A percentile compares a stretch with the other conserved stretches of the same genome.
Conservation (phyloP, 495 filamentous ascomycete genomes). For the Xylona heveae region DNA sequence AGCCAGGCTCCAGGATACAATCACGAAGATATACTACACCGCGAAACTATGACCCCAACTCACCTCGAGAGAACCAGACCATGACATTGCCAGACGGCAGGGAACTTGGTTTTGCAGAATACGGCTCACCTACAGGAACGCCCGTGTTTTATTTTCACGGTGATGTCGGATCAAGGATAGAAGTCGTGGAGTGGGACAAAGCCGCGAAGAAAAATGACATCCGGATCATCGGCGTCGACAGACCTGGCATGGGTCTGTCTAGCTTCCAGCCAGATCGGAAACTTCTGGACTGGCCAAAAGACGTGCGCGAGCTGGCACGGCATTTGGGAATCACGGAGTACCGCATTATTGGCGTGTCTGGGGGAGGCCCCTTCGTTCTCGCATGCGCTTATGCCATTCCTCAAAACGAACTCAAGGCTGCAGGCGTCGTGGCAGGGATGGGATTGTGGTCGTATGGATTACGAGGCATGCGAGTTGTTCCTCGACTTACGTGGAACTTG, state of each 20-base stretch:
- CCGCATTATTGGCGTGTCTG: slow-evolving; percentile 21
- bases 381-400: slow-evolving; percentile 21
- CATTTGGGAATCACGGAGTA: slow-evolving; percentile 17
- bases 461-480: slow-evolving; percentile 5
- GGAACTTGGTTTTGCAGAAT: slow-evolving; percentile 19
- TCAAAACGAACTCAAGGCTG: slow-evolving; percentile 12
- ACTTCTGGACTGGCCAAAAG: slow-evolving; percentile 20
- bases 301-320: slow-evolving; percentile 17
- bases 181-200: slow-evolving; percentile 14
- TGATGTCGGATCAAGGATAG: slow-evolving; percentile 20
- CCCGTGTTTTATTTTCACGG: slow-evolving; percentile 25
- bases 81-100: slow-evolving; percentile 18
- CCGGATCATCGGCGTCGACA: slow-evolving; percentile 19
- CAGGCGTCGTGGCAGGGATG: slow-evolving; percentile 17
- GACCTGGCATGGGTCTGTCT: slow-evolving; percentile 24
- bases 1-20: too few species aligned
- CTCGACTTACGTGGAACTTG: slow-evolving; percentile 1
- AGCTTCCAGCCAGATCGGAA: slow-evolving; percentile 15
- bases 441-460: slow-evolving; percentile 14
- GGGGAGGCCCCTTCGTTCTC: slow-evolving; percentile 24
- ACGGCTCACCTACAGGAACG: slow-evolving; percentile 15
- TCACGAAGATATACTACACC: too few species aligned
- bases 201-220: slow-evolving; percentile 11
- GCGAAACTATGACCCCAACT: too few species aligned
- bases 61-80: slow-evolving; percentile 14